phyloP scores from a whole-genome alignment of 2,329 filamentous ascomycete genomes.

The Clarireedia homoeocarpa region DNA sequence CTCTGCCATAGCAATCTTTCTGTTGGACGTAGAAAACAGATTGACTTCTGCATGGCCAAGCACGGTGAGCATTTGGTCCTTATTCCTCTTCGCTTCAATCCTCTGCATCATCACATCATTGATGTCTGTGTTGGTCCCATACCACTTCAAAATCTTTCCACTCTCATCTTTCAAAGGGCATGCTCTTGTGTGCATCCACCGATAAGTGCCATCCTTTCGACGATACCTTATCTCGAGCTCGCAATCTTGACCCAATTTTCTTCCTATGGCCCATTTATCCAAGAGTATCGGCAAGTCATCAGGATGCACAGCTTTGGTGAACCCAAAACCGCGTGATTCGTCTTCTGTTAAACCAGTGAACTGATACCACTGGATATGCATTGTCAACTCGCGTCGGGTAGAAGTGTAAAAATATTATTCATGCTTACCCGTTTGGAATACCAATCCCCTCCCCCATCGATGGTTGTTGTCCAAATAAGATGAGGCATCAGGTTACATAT shows the following conservation, averaged over 20 bases:
- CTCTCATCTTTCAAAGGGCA: slow-evolving; percentile 10
- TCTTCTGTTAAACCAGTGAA: slow-evolving; percentile 19
- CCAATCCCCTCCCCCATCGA: slow-evolving; percentile 17
- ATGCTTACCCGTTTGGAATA: slow-evolving; percentile 18
- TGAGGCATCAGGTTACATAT: slow-evolving; percentile 22
- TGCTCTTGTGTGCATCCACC: slow-evolving; percentile 22
- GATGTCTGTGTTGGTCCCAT: slow-evolving; percentile 23
- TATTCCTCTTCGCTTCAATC: slow-evolving; percentile 19
- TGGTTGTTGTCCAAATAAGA: slow-evolving; percentile 18
- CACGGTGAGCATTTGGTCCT: slow-evolving; percentile 19
- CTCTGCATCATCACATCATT: slow-evolving; percentile 20
- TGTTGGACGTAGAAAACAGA: slow-evolving; percentile 17
- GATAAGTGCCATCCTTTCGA: slow-evolving; percentile 20
- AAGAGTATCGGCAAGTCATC: slow-evolving; percentile 13
- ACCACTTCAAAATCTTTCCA: slow-evolving; percentile 21
- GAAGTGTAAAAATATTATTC: not conserved
- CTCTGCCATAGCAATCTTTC: slow-evolving; percentile 17
- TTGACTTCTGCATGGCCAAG: slow-evolving; percentile 22
- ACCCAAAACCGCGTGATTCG: slow-evolving; percentile 12
- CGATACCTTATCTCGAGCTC: slow-evolving; percentile 19
- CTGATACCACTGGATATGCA: slow-evolving; percentile 18
- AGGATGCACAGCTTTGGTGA: slow-evolving; percentile 12
- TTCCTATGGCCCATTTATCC: slow-evolving; percentile 10
- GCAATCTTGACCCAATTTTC: slow-evolving; percentile 5
- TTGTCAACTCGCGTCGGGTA: not conserved